These are phyloP conservation scores for Chrysanthemum lavandulifolium DNA, from an alignment of 129 eudicot genomes.

Conservation along the genomic window DNA sequence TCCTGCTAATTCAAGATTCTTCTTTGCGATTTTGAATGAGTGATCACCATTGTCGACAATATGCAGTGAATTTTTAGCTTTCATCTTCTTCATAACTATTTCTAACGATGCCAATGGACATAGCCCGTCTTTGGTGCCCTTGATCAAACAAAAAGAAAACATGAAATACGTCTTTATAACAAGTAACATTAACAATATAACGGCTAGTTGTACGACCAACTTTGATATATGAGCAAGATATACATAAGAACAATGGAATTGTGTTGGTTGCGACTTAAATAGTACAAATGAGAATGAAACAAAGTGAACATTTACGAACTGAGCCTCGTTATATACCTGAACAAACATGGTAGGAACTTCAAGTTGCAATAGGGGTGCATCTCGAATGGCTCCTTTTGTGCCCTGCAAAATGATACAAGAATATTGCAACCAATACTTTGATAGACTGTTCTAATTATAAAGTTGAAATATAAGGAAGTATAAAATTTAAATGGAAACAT, in stretches of 20 bases:
- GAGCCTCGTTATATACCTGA: constrained; percentile 47
- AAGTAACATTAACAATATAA: not conserved
- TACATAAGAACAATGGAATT: not conserved
- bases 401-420: constrained; percentile 43
- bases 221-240: not conserved
- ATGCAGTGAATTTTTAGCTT: constrained; percentile 41
- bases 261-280: not conserved
- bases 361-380: constrained; percentile 67
- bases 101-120: constrained; percentile 65
- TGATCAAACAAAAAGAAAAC: constrained; percentile 3
- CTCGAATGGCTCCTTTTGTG: constrained; percentile 65
- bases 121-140: constrained; percentile 87
- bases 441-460: not conserved
- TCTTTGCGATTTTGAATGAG: constrained; percentile 75
- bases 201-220: not conserved
- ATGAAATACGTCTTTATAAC: not conserved
- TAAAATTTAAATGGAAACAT: not conserved
- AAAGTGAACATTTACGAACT: not conserved
- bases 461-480: not conserved
- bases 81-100: constrained; percentile 63
- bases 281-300: too few relatives aligned
- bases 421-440: not conserved
- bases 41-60: constrained; percentile 90
- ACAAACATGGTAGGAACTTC: constrained; percentile 77
- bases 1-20: constrained; percentile 56